Conservation (phyloP, 192 early-diverging fungal species). For the Podila epigama region DNA sequence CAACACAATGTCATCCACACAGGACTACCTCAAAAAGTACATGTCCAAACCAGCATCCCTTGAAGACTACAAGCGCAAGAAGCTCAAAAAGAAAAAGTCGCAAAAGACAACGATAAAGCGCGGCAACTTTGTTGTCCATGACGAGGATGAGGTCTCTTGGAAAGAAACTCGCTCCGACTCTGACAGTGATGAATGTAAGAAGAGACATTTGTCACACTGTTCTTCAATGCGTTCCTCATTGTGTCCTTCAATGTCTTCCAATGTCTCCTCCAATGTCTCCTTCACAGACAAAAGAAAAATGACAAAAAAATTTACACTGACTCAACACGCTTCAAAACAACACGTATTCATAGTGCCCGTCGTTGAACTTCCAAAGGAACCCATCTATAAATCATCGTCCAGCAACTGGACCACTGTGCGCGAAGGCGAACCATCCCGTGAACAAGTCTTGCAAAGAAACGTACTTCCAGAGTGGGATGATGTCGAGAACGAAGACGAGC, state of each 20-base stretch:
- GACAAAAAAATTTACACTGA: not conserved
- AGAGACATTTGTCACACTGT: not conserved
- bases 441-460: constrained; percentile 20
- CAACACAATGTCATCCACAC: constrained; percentile 47
- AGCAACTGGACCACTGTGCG: constrained; percentile 41
- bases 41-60: constrained; percentile 39
- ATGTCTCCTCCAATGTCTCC: no score
- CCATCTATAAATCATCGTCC: constrained; percentile 28
- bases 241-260: not conserved
- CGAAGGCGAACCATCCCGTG: constrained; percentile 31
- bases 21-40: constrained; percentile 49
- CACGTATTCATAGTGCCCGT: constrained; percentile 11
- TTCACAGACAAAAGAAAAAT: no score
- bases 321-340: no score
- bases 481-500: constrained; percentile 45
- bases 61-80: constrained; percentile 32
- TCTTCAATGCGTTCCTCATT: no score
- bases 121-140: constrained; percentile 46
- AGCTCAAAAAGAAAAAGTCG: constrained; percentile 27
- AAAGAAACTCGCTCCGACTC: constrained; percentile 35
- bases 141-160: constrained; percentile 46
- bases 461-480: constrained; percentile 46
- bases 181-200: constrained; percentile 25
- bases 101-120: constrained; percentile 10
- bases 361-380: constrained; percentile 22